Evolutionary conservation across 2,329 filamentous ascomycete genomes (phyloP).

Genomic region (Sporothrix pseudoabietina): DNA sequence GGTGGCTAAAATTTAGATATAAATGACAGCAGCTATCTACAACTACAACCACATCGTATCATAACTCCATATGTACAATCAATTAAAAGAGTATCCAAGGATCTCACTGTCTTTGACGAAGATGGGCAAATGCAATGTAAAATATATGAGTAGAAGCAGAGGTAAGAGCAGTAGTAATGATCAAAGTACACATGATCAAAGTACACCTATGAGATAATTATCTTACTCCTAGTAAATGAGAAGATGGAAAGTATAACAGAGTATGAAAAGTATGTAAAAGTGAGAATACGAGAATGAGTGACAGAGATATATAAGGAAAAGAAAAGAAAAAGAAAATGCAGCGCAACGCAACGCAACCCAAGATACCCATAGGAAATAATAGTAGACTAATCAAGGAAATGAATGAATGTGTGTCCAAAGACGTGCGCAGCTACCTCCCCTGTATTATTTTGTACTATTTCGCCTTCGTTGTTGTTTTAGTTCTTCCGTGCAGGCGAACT

Average conservation of each 20-base stretch:
- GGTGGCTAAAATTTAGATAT: too few relatives aligned
- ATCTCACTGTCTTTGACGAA: too few relatives aligned
- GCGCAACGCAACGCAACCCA: not conserved
- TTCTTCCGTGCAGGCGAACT: conserved; percentile 44
- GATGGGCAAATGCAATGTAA: too few relatives aligned
- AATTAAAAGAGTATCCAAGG: too few relatives aligned
- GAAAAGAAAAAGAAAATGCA: not conserved
- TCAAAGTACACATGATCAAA: not conserved
- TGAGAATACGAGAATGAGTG: not conserved
- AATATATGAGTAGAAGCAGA: not conserved
- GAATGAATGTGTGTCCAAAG: not conserved
- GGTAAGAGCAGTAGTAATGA: not conserved
- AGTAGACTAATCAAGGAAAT: not conserved
- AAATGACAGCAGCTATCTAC: not conserved
- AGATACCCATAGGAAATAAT: not conserved
- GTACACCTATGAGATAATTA: not conserved
- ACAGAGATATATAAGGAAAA: not conserved
- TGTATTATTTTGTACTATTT: not conserved
- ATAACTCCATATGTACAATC: too few relatives aligned
- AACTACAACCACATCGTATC: not conserved
- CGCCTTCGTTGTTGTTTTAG: not conserved
- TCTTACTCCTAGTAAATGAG: not conserved
- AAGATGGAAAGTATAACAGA: not conserved
- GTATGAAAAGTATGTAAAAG: not conserved
- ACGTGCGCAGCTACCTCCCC: not conserved